Evolutionary conservation across 2,329 filamentous ascomycete genomes (phyloP).

Genomic region (Verruconis gallopava): DNA sequence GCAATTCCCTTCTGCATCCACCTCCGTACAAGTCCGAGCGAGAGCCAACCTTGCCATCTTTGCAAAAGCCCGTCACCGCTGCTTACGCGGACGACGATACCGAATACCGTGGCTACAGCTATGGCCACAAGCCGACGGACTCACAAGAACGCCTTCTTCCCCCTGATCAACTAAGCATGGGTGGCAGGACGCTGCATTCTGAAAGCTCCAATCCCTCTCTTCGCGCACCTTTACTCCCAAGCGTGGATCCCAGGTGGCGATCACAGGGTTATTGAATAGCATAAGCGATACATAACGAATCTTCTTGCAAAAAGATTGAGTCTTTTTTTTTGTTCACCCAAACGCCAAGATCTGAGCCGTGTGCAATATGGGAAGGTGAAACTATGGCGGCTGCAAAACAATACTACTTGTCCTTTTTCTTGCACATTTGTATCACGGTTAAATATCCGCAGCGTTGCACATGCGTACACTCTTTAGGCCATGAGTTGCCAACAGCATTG

Average conservation of each 20-base stretch:
- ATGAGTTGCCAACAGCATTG: not conserved
- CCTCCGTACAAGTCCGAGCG: not conserved
- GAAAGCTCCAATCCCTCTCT: slow-evolving; percentile 4
- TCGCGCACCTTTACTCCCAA: slow-evolving; percentile 5
- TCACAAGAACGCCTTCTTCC: slow-evolving; percentile 5
- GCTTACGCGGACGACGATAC: slow-evolving; percentile 8
- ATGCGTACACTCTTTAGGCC: not conserved
- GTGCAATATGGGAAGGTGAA: not conserved
- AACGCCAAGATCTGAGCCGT: not conserved
- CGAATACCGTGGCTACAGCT: slow-evolving; percentile 7
- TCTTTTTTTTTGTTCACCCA: not conserved
- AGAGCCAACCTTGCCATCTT: slow-evolving; percentile 3
- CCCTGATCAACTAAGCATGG: not conserved
- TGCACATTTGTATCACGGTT: not conserved
- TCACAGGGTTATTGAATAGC: slow-evolving; percentile 4
- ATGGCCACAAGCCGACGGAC: slow-evolving; percentile 3
- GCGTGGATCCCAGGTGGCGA: slow-evolving; percentile 5
- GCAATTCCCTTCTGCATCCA: slow-evolving; percentile 59
- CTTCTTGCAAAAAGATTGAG: not conserved
- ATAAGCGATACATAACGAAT: not conserved
- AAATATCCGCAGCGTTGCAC: not conserved
- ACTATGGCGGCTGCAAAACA: not conserved
- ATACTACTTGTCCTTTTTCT: not conserved
- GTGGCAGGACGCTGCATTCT: not conserved
- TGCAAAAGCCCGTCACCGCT: not conserved